Conservation (phyloP, 345 rosid genomes). For the Abelmoschus esculentus region DNA sequence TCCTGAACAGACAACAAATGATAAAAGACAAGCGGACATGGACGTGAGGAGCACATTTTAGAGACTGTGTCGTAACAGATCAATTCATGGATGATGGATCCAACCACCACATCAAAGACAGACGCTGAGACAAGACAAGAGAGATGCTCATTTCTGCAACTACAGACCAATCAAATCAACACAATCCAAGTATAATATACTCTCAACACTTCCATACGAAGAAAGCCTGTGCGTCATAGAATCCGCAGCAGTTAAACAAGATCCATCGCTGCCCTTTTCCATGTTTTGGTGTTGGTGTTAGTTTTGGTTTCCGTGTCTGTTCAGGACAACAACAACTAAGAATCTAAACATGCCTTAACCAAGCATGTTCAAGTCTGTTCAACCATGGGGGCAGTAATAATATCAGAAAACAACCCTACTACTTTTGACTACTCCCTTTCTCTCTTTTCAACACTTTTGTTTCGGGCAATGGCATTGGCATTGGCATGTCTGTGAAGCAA, state of each 20-base stretch:
- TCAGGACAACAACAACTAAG: background rate
- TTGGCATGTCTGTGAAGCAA: conserved; percentile 22
- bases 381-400: conserved; percentile 4
- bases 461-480: background rate
- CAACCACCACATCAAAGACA: background rate
- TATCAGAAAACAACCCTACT: background rate
- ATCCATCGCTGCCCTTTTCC: background rate
- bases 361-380: background rate
- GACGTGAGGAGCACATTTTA: background rate
- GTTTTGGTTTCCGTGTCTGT: background rate
- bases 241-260: background rate
- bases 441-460: conserved; percentile 9
- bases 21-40: background rate
- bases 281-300: too few relatives aligned
- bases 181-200: background rate
- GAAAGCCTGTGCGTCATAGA: conserved; percentile 1
- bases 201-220: background rate
- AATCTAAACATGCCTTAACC: background rate
- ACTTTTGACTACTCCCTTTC: background rate
- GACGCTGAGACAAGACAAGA: background rate
- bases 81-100: background rate
- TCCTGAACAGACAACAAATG: background rate
- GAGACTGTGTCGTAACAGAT: background rate
- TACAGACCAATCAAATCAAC: background rate
- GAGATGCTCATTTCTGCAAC: background rate